phyloP scores from a whole-genome alignment of 306 rosid genomes.

The Corylus heterophylla region DNA sequence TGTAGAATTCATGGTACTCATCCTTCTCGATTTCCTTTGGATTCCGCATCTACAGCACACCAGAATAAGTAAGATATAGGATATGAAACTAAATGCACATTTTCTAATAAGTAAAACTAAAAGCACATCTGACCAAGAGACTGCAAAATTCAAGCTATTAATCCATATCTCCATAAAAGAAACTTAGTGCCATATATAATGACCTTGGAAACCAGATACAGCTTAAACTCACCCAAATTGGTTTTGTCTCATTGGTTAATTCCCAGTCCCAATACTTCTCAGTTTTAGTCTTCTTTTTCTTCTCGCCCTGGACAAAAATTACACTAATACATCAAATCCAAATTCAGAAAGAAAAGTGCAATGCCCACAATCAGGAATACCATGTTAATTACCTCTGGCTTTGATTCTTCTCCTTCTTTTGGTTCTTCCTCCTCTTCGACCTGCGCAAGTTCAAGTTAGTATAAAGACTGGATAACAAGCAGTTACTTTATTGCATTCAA shows the following conservation, averaged over 20 bases:
- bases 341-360: constrained; percentile 3
- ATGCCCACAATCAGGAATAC: constrained; percentile 12
- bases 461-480: constrained; percentile 5
- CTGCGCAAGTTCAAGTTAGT: constrained; percentile 43
- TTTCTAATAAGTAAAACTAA: not conserved
- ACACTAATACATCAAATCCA: constrained; percentile 18
- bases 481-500: not conserved
- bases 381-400: constrained; percentile 59
- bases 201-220: constrained; percentile 19
- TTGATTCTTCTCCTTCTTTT: constrained; percentile 88
- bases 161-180: not conserved
- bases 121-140: constrained; percentile 13
- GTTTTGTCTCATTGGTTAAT: constrained; percentile 89
- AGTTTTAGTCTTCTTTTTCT: constrained; percentile 73
- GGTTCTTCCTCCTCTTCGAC: constrained; percentile 98
- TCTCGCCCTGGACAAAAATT: constrained; percentile 61
- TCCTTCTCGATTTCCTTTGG: constrained; percentile 86
- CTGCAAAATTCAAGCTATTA: not conserved
- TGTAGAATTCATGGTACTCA: constrained; percentile 90
- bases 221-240: constrained; percentile 85
- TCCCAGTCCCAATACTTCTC: constrained; percentile 99
- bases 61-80: constrained; percentile 11
- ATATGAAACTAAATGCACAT: constrained; percentile 7
- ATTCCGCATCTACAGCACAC: constrained; percentile 68
- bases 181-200: not conserved